Evolutionary conservation across 495 filamentous ascomycete genomes (phyloP), one percentile per base, ranked within the genome.

Genomic region (Trichoderma virens): DNA sequence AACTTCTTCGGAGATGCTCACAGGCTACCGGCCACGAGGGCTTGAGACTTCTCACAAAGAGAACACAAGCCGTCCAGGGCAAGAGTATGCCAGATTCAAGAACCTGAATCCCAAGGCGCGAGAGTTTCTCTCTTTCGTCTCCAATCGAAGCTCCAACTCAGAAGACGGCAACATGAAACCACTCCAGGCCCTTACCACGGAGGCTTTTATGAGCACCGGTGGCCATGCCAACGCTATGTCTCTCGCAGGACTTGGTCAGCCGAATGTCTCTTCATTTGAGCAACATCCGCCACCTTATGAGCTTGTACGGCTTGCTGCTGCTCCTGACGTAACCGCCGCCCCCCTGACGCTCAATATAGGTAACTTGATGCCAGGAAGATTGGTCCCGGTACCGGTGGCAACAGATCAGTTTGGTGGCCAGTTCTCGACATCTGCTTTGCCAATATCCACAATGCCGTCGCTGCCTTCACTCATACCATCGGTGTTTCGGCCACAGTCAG

Each of bases 91-190:
- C 23, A 65, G 28, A n/a, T 51, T 30, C 27, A 41, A 62, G 47
- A 62, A 41, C n/a, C 28, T 64, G 31, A 61, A 62, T 32, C 63
- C 62, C 35, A 59, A 56, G 32, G 66, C 60, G 14, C 32, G 45
- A 30, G 60, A 65, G 43, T 65, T 65, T 56, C 62, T 65, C 20
- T 67, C 61, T 5, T 61, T 61, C 9, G 59, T 39, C 9, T 18
- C 28, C 20, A 39, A 27, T 3, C 23, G 9, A 16, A 28, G 13
- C 7, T 30, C 43, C 43, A 47, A 7, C 0, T 28, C 23, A 16
- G 51, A 30, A 6, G 25, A 56, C 9, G 27, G 9, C 18, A 11
- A 18, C 13, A 4, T 18, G 25, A 3, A 2, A 8, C 51, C 51
- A 11, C 25, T 56, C 14, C 13, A 7, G 25, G 2, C 51, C 20